Percentiles rank a stretch among this genome's conserved stretches.
Evolutionary conservation across 768 basidiomycete genomes (phyloP).

Genomic region (Lactarius indigo): DNA sequence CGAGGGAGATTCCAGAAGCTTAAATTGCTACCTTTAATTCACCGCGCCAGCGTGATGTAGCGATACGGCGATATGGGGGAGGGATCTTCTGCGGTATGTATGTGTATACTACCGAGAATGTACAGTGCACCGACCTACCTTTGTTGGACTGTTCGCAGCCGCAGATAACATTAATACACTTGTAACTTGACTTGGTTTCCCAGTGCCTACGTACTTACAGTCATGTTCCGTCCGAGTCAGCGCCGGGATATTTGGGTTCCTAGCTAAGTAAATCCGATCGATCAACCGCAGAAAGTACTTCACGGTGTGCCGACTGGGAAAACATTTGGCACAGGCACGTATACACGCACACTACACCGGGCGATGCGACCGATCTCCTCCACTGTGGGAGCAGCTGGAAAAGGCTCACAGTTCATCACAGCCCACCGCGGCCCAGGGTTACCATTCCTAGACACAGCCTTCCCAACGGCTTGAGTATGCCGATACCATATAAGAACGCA

Average conservation of each 20-base stretch:
- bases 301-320: slow-evolving; percentile 1
- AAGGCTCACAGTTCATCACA: neutral
- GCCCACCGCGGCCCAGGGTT: slow-evolving; percentile 18
- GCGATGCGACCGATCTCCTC: slow-evolving; percentile 1
- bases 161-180: no score
- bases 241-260: slow-evolving; percentile 1
- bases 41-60: neutral
- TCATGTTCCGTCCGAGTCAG: slow-evolving; percentile 14
- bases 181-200: neutral
- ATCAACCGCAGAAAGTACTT: neutral
- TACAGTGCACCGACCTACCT: neutral
- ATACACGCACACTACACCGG: neutral
- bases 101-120: neutral
- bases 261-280: neutral
- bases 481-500: slow-evolving; percentile 2
- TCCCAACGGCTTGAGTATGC: slow-evolving; percentile 4
- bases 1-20: slow-evolving; percentile 2
- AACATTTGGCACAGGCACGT: neutral
- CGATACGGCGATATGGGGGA: slow-evolving; percentile 8
- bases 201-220: neutral
- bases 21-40: neutral
- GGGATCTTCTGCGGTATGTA: neutral
- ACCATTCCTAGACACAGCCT: slow-evolving; percentile 1
- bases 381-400: slow-evolving; percentile 6
- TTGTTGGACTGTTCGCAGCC: neutral